phyloP scores from a whole-genome alignment of 495 filamentous ascomycete species.

The Penicillium samsonianum region DNA sequence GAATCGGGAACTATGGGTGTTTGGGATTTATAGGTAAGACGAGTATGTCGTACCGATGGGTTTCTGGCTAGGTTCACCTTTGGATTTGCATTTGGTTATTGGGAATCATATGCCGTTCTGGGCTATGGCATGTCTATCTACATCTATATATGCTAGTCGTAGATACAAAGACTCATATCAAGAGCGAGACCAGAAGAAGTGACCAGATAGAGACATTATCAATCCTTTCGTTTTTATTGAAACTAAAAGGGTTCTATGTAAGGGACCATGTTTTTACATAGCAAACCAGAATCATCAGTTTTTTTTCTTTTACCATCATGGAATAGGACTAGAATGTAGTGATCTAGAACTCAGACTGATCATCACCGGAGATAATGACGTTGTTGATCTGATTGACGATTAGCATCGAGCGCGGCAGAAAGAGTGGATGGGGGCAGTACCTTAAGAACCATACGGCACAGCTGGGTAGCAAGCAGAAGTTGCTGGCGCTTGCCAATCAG shows the following conservation, averaged over 20 bases:
- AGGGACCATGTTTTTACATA: conserved; percentile 35
- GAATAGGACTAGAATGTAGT: conserved; percentile 27
- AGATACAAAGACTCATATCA: neutral
- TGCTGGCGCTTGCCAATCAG: conserved; percentile 97
- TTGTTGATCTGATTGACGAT: conserved; percentile 65
- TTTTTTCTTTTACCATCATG: conserved; percentile 27
- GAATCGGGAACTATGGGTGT: neutral
- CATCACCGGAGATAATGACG: conserved; percentile 91
- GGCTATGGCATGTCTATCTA: neutral
- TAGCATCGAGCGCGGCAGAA: conserved; percentile 16
- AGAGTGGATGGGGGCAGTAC: conserved; percentile 45
- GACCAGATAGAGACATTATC: conserved; percentile 22
- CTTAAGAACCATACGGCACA: conserved; percentile 99
- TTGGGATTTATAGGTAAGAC: neutral
- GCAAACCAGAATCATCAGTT: conserved; percentile 30
- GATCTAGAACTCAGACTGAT: conserved; percentile 86
- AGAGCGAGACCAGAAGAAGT: neutral
- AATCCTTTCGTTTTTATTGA: conserved; percentile 33
- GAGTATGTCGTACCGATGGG: neutral
- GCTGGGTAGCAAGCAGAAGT: conserved; percentile 90
- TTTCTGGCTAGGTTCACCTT: neutral
- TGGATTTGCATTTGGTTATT: neutral
- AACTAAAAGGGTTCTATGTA: conserved; percentile 34
- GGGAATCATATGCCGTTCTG: neutral
- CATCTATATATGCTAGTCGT: neutral